Percentiles rank a stretch among this genome's conserved stretches.
Conservation (phyloP, 345 rosid species). For the Eucalyptus microcorys region DNA sequence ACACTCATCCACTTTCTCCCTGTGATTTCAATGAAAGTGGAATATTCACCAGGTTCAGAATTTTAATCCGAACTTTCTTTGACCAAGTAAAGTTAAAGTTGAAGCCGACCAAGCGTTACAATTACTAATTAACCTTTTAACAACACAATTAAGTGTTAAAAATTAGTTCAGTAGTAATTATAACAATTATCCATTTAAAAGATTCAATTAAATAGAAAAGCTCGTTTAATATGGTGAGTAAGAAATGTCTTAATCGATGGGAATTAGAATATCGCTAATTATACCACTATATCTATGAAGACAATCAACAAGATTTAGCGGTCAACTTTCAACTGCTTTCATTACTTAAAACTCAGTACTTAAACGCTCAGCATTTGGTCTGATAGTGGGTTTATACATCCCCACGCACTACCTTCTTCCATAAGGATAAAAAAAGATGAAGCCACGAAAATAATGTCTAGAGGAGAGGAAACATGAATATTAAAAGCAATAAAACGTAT, state of each 20-base stretch:
- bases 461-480: neutral
- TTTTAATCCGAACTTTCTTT: neutral
- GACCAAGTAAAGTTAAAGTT: neutral
- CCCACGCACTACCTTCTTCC: neutral
- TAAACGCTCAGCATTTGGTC: neutral
- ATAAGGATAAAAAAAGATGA: neutral
- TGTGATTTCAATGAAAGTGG: neutral
- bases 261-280: neutral
- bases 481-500: neutral
- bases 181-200: neutral
- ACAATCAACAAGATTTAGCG: too few relatives aligned
- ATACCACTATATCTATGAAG: neutral
- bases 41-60: neutral
- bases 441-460: neutral
- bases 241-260: neutral
- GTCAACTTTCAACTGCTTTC: neutral
- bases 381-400: neutral
- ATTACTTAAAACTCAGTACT: neutral
- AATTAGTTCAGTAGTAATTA: neutral
- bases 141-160: neutral
- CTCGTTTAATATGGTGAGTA: neutral
- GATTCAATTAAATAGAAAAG: neutral
- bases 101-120: neutral
- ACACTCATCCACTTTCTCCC: neutral
- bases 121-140: neutral